Percentiles rank a stretch among this genome's conserved stretches.
Evolutionary conservation across 257 asterid species (phyloP).

Genomic region (Ligustrum vulgare): DNA sequence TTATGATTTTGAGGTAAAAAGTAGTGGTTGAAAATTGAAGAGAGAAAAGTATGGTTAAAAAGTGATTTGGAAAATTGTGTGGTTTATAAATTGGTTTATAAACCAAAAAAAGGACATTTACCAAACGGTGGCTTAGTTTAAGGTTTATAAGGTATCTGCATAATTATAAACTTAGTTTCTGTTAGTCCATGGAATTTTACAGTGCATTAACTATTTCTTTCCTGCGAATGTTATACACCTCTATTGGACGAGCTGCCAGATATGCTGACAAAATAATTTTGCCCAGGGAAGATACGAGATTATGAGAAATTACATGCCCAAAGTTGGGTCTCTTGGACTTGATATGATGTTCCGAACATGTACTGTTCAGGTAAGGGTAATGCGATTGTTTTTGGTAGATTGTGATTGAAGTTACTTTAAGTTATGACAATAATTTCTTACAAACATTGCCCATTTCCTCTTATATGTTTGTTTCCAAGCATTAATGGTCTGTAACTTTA

Average conservation of each 20-base stretch:
- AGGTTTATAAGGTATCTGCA: background rate
- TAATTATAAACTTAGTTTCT: background rate
- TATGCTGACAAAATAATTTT: conserved; percentile 37
- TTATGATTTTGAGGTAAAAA: no score
- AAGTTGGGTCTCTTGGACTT: conserved; percentile 95
- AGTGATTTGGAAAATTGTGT: no score
- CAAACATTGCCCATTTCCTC: conserved; percentile 15
- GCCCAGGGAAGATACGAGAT: conserved; percentile 90
- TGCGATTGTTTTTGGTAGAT: background rate
- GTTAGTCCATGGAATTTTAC: conserved; percentile 1
- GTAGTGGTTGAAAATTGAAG: no score
- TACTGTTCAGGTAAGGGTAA: conserved; percentile 76
- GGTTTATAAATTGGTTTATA: no score
- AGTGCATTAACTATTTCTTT: background rate
- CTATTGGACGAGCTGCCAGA: conserved; percentile 23
- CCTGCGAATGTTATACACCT: background rate
- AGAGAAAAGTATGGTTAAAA: no score
- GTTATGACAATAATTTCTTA: background rate
- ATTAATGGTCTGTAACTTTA: conserved; percentile 15
- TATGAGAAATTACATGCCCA: conserved; percentile 95
- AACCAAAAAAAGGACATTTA: no score
- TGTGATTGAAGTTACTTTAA: conserved; percentile 1
- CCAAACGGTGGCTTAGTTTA: no score
- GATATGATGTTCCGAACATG: conserved; percentile 97
- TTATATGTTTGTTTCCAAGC: conserved; percentile 9